These are phyloP conservation scores for Entomortierella parvispora DNA, from an alignment of 192 early-diverging fungal genomes.

Conservation along the genomic window DNA sequence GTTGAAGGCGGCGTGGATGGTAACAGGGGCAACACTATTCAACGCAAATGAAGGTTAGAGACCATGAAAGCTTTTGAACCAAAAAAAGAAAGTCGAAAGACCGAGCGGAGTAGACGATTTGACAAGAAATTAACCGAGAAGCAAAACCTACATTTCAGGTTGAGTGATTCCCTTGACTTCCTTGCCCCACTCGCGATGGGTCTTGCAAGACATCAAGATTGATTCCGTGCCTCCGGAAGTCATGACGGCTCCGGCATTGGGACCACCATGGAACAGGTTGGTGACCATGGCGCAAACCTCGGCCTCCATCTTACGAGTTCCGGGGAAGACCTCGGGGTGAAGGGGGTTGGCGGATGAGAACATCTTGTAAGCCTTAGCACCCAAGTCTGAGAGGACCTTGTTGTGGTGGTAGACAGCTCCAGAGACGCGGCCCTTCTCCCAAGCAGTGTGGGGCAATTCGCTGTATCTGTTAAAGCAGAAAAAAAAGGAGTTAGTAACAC, in stretches of 20 bases:
- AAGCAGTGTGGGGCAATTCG: slow-evolving; percentile 54
- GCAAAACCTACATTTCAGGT: slow-evolving; percentile 87
- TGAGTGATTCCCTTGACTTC: slow-evolving; percentile 81
- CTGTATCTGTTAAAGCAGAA: slow-evolving; percentile 18
- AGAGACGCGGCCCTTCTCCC: slow-evolving; percentile 87
- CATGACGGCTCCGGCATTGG: slow-evolving; percentile 81
- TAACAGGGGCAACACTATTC: slow-evolving; percentile 85
- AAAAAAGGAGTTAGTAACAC: slow-evolving; percentile 6
- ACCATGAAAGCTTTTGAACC: too few species aligned
- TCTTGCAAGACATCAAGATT: slow-evolving; percentile 94
- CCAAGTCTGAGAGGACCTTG: slow-evolving; percentile 76
- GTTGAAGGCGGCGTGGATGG: slow-evolving; percentile 95
- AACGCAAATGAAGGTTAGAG: neutral
- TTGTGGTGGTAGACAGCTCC: slow-evolving; percentile 96
- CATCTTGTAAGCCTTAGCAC: slow-evolving; percentile 83
- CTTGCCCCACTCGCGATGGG: slow-evolving; percentile 90
- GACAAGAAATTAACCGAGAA: neutral
- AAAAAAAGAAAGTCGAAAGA: neutral
- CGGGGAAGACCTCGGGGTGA: slow-evolving; percentile 96
- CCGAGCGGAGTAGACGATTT: neutral
- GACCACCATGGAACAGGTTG: slow-evolving; percentile 83
- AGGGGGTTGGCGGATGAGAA: slow-evolving; percentile 90
- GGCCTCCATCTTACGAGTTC: slow-evolving; percentile 94
- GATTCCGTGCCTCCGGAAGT: slow-evolving; percentile 96
- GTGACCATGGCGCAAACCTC: slow-evolving; percentile 95